Percentiles rank a stretch among this genome's conserved stretches.
phyloP scores from a whole-genome alignment of 305 asterid species.

The Fraxinus baroniana region DNA sequence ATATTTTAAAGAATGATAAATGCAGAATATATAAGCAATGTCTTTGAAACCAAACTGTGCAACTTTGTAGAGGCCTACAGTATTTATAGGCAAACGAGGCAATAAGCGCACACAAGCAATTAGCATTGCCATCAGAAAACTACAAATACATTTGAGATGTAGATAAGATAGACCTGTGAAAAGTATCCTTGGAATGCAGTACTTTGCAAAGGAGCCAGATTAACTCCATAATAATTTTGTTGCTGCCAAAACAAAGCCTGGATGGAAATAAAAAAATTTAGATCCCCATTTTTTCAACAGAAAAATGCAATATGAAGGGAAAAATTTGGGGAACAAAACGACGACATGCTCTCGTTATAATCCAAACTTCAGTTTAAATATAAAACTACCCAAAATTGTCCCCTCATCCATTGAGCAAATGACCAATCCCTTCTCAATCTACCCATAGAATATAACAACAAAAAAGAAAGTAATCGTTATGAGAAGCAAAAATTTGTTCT shows the following conservation, averaged over 20 bases:
- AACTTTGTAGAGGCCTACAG: neutral
- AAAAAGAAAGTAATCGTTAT: constrained; percentile 15
- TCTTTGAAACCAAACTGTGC: constrained; percentile 1
- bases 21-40: neutral
- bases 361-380: constrained; percentile 2
- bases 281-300: neutral
- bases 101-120: constrained; percentile 6
- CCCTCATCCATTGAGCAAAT: constrained; percentile 8
- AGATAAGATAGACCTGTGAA: constrained; percentile 69
- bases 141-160: neutral
- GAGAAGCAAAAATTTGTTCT: constrained; percentile 10
- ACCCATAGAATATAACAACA: neutral
- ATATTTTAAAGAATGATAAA: neutral
- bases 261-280: constrained; percentile 26
- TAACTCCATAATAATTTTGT: constrained; percentile 88
- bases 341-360: neutral
- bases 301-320: constrained; percentile 10
- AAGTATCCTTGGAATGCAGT: constrained; percentile 97
- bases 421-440: constrained; percentile 4
- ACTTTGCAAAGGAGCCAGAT: constrained; percentile 83
- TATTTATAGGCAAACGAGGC: neutral
- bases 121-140: neutral
- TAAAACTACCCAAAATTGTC: constrained; percentile 5
- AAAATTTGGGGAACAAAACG: neutral
- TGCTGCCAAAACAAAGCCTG: constrained; percentile 80